phyloP scores from a whole-genome alignment of 441 rosid species.

The California macrophylla region DNA sequence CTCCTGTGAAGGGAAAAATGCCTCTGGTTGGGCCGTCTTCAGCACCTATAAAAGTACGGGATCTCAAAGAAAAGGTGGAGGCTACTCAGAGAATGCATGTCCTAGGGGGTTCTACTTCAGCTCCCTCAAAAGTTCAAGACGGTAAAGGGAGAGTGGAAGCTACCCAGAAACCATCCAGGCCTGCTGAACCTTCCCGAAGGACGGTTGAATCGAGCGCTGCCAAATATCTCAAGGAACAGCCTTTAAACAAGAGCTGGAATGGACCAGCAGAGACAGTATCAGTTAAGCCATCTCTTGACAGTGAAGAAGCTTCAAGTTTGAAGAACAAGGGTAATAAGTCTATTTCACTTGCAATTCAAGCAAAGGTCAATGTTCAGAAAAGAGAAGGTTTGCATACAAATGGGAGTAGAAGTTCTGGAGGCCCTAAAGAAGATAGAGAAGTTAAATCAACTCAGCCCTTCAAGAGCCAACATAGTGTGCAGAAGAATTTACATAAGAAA shows the following conservation, averaged over 20 bases:
- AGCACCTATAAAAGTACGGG: conserved; percentile 51
- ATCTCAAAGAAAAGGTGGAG: conserved; percentile 58
- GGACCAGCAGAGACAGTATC: conserved; percentile 41
- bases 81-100: conserved; percentile 42
- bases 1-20: conserved; percentile 39
- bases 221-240: conserved; percentile 52
- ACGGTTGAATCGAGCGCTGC: conserved; percentile 43
- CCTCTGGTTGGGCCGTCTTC: conserved; percentile 49
- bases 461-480: conserved; percentile 43
- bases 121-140: conserved; percentile 36
- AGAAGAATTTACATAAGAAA: conserved; percentile 45
- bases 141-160: conserved; percentile 45
- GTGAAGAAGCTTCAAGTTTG: conserved; percentile 33
- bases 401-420: conserved; percentile 32
- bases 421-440: conserved; percentile 42
- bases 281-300: conserved; percentile 28
- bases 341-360: conserved; percentile 81
- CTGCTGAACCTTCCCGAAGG: conserved; percentile 37
- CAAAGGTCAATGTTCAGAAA: conserved; percentile 74
- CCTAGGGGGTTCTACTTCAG: conserved; percentile 29
- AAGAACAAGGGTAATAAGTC: conserved; percentile 58
- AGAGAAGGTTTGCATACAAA: conserved; percentile 49
- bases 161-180: conserved; percentile 35
- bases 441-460: conserved; percentile 40
- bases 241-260: conserved; percentile 60